Base-by-base conservation (phyloP, 169 alveolate genomes). In the Toxoplasma gondii region DNA sequence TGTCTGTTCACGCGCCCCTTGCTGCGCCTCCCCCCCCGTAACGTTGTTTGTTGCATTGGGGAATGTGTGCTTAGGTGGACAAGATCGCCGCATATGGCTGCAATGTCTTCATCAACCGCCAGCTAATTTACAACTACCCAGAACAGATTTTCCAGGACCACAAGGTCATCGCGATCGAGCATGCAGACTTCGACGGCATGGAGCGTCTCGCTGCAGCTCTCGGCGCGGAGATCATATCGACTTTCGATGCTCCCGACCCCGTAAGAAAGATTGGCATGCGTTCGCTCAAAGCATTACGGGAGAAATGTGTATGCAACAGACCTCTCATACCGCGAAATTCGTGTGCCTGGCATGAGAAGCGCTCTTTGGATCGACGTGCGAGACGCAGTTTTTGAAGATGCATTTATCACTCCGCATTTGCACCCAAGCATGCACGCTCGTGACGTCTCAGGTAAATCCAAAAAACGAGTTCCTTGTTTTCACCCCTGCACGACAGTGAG, bases 171-270 rank as follows among this genome's bases (percentile, higher is more conserved):
- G 99, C 99, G 49, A 99, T 99, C 86, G 99, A 99, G 96, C 99
- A 99, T 94, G 99, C 99, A 70, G 99, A 99, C 96, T 99, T 99
- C 93, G 99, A 99, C 95, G 99, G 99, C 81, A 99, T 98, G 97
- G 99, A 99, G 98, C 98, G 99, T 95, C 98, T 99, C 88, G 99
- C 99, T 29, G 99, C 99, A 27, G 99, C 84, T 29, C 74, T 91
- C 38, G 99, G 99, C 44, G 99, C 99, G 39, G 99, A 99, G 93
- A 99, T 99, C 93, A 98, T 98, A 81, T 99, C 99, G 38, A 99
- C 99, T 22, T 99, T 99, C 98, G 99, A 99, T 92, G 96, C 97
- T 90, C 99, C 99, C 41, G 99, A 99, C 94, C 88, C 81, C 22
- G 93, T 90, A 70, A 31, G 93, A 7, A 31, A 34, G 41, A 12